phyloP scores from a whole-genome alignment of 1,284 basidiomycete genomes.

The Cutaneotrichosporon sp. region DNA sequence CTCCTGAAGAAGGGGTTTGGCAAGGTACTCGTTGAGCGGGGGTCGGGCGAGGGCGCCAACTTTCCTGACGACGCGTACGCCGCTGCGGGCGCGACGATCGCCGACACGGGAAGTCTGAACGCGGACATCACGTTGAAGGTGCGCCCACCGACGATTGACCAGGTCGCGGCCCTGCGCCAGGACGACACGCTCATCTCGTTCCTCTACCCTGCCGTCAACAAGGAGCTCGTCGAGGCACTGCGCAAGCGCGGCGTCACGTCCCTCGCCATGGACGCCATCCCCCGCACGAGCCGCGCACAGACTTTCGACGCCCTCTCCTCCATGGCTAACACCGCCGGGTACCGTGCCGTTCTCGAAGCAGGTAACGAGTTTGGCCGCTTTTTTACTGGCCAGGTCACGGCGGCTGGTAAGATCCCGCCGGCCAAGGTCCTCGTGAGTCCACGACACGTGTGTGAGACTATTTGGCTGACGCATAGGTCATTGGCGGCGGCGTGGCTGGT shows the following conservation, averaged over 20 bases:
- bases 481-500: conserved; percentile 79
- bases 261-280: conserved; percentile 80
- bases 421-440: conserved; percentile 65
- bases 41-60: conserved; percentile 65
- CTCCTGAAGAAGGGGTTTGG: conserved; percentile 74
- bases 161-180: conserved; percentile 58
- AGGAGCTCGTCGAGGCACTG: conserved; percentile 61
- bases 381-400: conserved; percentile 79
- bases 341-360: conserved; percentile 79
- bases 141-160: conserved; percentile 57
- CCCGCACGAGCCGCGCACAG: conserved; percentile 77
- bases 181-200: conserved; percentile 77
- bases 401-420: conserved; percentile 70
- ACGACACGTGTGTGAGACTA: too few species aligned
- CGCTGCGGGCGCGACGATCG: conserved; percentile 70
- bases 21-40: conserved; percentile 63
- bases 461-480: conserved; percentile 48
- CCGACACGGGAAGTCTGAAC: conserved; percentile 55
- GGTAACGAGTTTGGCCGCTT: conserved; percentile 80
- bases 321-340: conserved; percentile 84
- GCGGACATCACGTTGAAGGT: conserved; percentile 75
- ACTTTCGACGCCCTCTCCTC: conserved; percentile 79
- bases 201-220: conserved; percentile 73
- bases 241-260: conserved; percentile 60
- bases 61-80: conserved; percentile 71